These are phyloP conservation scores for Euphorbia schlechtendalii DNA, from an alignment of 441 rosid genomes.

Conservation along the genomic window DNA sequence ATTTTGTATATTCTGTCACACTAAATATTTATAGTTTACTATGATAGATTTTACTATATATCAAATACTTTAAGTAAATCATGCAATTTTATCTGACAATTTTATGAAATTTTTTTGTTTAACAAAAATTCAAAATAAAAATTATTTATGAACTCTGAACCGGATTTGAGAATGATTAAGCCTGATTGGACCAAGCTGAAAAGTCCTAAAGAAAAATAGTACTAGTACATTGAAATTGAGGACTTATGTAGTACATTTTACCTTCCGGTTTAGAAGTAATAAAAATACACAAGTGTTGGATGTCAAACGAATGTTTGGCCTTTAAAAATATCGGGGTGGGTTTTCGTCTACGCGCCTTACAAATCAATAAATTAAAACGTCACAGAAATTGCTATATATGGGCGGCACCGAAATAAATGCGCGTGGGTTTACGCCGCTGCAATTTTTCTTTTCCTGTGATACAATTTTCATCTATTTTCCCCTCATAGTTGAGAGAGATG, in stretches of 20 bases:
- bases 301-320: neutral
- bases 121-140: no score
- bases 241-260: neutral
- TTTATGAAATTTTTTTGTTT: no score
- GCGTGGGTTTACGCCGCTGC: slow-evolving; percentile 5
- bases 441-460: neutral
- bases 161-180: no score
- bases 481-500: neutral
- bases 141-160: no score
- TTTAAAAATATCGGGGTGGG: neutral
- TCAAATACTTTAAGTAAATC: no score
- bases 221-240: no score
- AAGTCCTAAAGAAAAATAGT: no score
- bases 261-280: neutral
- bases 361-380: neutral
- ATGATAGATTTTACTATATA: no score
- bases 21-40: no score
- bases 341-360: neutral
- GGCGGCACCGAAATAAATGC: neutral
- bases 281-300: neutral
- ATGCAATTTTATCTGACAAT: no score
- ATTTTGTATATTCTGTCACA: no score
- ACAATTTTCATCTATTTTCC: neutral
- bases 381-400: neutral
- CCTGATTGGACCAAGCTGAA: no score